Conservation (phyloP, 164 flowering plant species). For the Chimonanthus praecox region DNA sequence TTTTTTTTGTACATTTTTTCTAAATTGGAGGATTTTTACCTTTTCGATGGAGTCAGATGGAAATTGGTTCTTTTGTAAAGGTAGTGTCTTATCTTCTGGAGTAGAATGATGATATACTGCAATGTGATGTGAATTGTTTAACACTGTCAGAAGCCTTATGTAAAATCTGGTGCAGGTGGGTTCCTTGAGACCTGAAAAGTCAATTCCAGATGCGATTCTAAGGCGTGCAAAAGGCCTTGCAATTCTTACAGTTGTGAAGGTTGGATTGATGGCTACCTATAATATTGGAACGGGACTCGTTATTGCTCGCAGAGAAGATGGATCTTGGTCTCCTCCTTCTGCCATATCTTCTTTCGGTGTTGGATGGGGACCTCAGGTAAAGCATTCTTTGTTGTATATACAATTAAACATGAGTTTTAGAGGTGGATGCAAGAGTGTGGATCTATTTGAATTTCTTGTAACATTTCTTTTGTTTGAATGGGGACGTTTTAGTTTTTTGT, state of each 20-base stretch:
- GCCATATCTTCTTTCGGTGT: slow-evolving; percentile 86
- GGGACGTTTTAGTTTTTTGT: too few relatives aligned
- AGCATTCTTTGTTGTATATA: background rate
- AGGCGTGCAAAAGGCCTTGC: slow-evolving; percentile 91
- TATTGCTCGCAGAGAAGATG: slow-evolving; percentile 84
- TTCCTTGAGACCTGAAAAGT: slow-evolving; percentile 57
- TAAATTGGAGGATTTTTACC: background rate
- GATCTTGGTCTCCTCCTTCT: slow-evolving; percentile 98
- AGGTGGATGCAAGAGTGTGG: too few relatives aligned
- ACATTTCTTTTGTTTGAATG: too few relatives aligned
- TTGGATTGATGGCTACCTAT: slow-evolving; percentile 85
- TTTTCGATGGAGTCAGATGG: background rate
- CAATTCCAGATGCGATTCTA: slow-evolving; percentile 73
- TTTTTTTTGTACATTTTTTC: too few relatives aligned
- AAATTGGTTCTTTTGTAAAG: background rate
- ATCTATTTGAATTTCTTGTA: too few relatives aligned
- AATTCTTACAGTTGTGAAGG: slow-evolving; percentile 74
- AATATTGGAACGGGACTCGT: slow-evolving; percentile 92
- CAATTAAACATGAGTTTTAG: too few relatives aligned
- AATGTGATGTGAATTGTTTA: background rate
- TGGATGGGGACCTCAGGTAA: slow-evolving; percentile 98
- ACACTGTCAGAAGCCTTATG: background rate
- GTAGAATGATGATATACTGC: background rate
- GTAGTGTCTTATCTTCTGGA: background rate
- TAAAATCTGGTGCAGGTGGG: slow-evolving; percentile 48